Evolutionary conservation across 129 eudicot species (phyloP), one percentile per base, ranked within the genome.

Genomic region (Flaveria robusta): DNA sequence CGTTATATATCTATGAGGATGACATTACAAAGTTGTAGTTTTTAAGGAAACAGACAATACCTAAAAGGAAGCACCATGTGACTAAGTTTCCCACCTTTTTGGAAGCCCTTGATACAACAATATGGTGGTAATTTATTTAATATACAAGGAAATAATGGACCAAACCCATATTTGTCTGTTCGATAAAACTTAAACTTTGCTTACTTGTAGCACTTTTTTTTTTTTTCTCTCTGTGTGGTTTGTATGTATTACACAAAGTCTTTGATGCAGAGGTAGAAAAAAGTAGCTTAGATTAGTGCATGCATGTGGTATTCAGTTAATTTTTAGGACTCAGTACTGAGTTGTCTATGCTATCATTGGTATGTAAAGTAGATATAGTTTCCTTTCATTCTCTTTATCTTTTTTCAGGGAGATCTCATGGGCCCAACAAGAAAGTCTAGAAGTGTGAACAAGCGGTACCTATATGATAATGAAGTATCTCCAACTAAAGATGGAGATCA

Each of bases 371-470:
- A 63, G 56, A 43, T 79, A 20, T 37, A 4, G 49, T 20, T 23
- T 41, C 23, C 27, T 16, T 24, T 49, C 42, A 41, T 68, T 24
- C 39, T 78, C 12, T 78, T 18, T 63, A 18, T 68, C 11, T 75
- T 50, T 8, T 78, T 60, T 52, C 71, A 70, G 85, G 76, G 73
- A 65, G 77, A 58, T 81, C 77, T 52, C 29, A 94, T 94, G 98
- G 97, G 85, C 26, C 98, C 98, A 56, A 62, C 90, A 68, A 89
- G 96, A 81, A 91, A 89, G 72, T 83, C 91, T 24, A 82, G 88
- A 83, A 89, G 89, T 68, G 86, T 87, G 85, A 88, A 94, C 79
- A 94, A 89, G 81, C 87, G 90, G 24, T 89, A 58, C 77, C 73
- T 89, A 64, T 77, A 79, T 81, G 69, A 74, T 49, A 31, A 77